Evolutionary conservation across 305 asterid genomes (phyloP).

Genomic region (Fraxinus latifolia): DNA sequence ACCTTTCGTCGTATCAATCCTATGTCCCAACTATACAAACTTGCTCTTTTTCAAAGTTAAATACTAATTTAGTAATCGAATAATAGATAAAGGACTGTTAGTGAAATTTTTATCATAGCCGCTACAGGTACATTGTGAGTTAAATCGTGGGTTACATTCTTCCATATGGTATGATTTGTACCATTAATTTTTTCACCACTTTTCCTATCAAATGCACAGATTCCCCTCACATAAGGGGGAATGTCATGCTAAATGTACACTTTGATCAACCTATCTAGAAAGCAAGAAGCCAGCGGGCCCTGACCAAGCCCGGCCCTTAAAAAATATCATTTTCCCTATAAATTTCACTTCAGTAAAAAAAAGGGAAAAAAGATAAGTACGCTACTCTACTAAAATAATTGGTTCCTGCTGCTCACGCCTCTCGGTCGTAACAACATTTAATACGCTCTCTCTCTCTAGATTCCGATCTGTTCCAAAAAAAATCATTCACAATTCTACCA

Average conservation of each 20-base stretch:
- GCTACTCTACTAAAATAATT: not conserved
- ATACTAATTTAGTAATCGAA: not conserved
- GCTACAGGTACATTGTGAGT: too few relatives aligned
- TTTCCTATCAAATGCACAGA: too few relatives aligned
- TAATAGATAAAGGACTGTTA: not conserved
- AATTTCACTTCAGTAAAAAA: not conserved
- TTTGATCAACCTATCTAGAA: too few relatives aligned
- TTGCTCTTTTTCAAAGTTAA: not conserved
- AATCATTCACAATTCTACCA: conserved; percentile 8
- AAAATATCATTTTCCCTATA: not conserved
- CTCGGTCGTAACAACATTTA: conserved; percentile 1
- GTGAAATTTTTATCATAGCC: not conserved
- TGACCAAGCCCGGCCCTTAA: not conserved
- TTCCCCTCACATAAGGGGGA: too few relatives aligned
- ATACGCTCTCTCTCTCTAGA: conserved; percentile 23
- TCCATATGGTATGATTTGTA: too few relatives aligned
- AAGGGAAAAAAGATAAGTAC: not conserved
- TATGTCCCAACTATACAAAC: not conserved
- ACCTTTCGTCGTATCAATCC: not conserved
- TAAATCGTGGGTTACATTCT: too few relatives aligned
- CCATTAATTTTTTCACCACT: too few relatives aligned
- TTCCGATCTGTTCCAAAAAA: conserved; percentile 35
- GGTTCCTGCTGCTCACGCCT: conserved; percentile 28
- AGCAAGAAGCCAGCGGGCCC: not conserved
- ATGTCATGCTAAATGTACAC: too few relatives aligned